A percentile compares a stretch with the other conserved stretches of the same genome.
Evolutionary conservation across 2,329 filamentous ascomycete species (phyloP).

Genomic region (Microascus cirrosus): DNA sequence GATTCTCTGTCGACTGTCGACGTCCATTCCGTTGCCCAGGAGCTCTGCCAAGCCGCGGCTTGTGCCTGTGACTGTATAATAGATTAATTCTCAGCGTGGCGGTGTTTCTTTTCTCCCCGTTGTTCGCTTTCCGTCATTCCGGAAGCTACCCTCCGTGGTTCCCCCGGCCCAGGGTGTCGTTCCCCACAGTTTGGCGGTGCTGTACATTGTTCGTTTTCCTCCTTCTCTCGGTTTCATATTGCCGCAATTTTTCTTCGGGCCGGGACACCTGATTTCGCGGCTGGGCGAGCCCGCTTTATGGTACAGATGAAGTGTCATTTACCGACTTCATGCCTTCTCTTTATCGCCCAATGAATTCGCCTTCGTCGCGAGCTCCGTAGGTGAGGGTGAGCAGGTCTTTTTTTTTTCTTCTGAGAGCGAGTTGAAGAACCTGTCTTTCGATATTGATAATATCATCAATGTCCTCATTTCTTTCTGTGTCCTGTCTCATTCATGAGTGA

Average conservation of each 20-base stretch:
- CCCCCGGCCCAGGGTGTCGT: neutral
- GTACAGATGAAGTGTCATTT: neutral
- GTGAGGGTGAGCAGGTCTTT: neutral
- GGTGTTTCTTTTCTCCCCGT: neutral
- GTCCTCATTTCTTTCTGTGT: neutral
- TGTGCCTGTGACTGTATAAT: too few relatives aligned
- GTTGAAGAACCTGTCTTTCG: too few relatives aligned
- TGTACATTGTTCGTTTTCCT: neutral
- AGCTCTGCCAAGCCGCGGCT: neutral
- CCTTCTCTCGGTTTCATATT: neutral
- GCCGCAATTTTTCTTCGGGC: neutral
- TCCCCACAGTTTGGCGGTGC: neutral
- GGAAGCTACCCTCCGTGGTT: neutral
- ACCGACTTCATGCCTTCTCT: neutral
- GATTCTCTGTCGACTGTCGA: neutral
- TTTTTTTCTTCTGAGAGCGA: neutral
- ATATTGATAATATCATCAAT: too few relatives aligned
- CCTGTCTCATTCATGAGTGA: neutral
- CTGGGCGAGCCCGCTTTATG: neutral
- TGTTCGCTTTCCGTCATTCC: neutral
- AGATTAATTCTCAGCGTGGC: neutral
- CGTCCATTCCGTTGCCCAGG: neutral
- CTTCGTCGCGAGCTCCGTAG: neutral
- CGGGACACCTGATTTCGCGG: neutral
- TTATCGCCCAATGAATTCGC: neutral